Evolutionary conservation across 176 grass and related monocot genomes (phyloP), one percentile per base, ranked within the genome.

Genomic region (Bromus sterilis): DNA sequence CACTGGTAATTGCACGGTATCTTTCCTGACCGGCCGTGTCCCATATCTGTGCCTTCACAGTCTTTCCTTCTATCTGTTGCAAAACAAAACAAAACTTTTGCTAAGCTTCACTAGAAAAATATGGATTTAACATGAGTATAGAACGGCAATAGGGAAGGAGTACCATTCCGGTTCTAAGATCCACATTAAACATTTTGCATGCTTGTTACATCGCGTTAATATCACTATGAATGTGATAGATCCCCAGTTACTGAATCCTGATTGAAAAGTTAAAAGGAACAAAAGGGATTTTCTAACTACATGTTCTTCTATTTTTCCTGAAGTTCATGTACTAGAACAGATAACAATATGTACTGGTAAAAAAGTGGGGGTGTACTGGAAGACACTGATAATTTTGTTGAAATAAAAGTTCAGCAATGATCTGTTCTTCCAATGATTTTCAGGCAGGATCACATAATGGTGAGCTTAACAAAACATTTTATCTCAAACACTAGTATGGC

Each of bases 1-100:
- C 84, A 70, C 91, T 90, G n/a, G 91, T 93, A 67, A 93, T 93
- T 18, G 87, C 87, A 71, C 91, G 87, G 66, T 90, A 93, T 71
- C 91, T 93, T 74, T 93, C 91, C 70, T 93, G 91, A 29, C 91
- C 91, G 58, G 78, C 91, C 30, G 87, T 93, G 41, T 90, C 91
- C 91, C 91, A 93, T 46, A 93, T 93, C 59, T 93, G 87, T 37
- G 84, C 91, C 68, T 93, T 93, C 78, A 90, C 62, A 49, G 85
- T 93, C 78, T 87, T 93, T 28, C 78, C 91, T 2, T 90, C 85
- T 66, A 87, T 90, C 85, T 90, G 77, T 78, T 20, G 25, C 79
- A 74, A 28, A 82, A n/a, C 14, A 43, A 82, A 53, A 70, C 46
- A 15, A 53, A 72, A 48, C 18, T 39, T 40, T n/a, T 60, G 66